These are phyloP conservation scores for Cnidoscolus chayamansa DNA, from an alignment of 441 rosid species.

Conservation along the genomic window DNA sequence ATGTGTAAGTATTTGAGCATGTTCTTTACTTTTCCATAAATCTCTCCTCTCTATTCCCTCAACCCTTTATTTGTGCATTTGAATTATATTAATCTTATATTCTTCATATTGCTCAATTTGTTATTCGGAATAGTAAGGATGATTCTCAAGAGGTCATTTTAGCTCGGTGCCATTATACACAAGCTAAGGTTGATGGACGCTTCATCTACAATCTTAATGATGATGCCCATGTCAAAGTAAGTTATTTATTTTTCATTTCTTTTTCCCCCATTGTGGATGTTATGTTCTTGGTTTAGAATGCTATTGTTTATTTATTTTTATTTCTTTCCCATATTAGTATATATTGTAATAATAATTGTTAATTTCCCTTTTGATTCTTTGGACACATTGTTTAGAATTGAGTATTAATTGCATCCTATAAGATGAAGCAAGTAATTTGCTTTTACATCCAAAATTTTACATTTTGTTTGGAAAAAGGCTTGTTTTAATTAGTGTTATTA, in stretches of 20 bases:
- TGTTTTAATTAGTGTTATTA: no score
- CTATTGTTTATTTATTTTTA: not conserved
- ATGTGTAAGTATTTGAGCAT: constrained; percentile 28
- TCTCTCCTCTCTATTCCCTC: not conserved
- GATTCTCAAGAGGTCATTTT: constrained; percentile 34
- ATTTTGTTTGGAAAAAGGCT: not conserved
- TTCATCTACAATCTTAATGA: constrained; percentile 40
- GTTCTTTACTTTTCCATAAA: not conserved
- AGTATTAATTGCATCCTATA: not conserved
- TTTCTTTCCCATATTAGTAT: not conserved
- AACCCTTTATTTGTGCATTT: not conserved
- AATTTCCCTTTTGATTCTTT: not conserved
- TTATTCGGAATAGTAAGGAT: constrained; percentile 23
- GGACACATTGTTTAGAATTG: not conserved
- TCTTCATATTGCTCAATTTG: not conserved
- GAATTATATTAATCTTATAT: not conserved
- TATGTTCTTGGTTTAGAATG: not conserved
- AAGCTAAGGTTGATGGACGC: constrained; percentile 44
- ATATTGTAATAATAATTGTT: not conserved
- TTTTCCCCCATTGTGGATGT: not conserved
- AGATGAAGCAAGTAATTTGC: not conserved
- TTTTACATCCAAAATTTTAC: not conserved
- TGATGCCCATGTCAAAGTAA: constrained; percentile 57
- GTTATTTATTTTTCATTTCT: not conserved
- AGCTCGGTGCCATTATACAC: constrained; percentile 39